These are phyloP conservation scores for Peniophora sp. DNA, from an alignment of 1,284 basidiomycete genomes.

Conservation along the genomic window DNA sequence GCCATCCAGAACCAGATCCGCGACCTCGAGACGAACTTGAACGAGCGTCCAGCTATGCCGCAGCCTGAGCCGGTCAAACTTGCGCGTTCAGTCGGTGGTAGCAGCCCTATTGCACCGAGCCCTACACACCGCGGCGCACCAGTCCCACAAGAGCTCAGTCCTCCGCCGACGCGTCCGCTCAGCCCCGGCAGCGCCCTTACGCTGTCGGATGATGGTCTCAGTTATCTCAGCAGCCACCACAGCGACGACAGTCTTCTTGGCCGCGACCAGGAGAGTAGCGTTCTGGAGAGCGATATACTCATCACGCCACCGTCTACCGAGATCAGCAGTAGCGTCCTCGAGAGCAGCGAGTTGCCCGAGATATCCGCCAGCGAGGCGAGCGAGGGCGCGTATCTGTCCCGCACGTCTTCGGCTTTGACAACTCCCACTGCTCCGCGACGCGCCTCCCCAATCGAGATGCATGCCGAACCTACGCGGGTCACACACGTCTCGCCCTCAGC, in stretches of 20 bases:
- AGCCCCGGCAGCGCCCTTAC: conserved; percentile 39
- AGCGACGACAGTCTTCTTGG: conserved; percentile 57
- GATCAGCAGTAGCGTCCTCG: background rate
- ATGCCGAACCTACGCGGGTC: too few relatives aligned
- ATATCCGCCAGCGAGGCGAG: background rate
- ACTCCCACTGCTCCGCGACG: background rate
- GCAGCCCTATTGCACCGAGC: conserved; percentile 16
- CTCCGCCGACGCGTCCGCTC: conserved; percentile 32
- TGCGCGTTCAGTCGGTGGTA: conserved; percentile 34
- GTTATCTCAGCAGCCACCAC: conserved; percentile 67
- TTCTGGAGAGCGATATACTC: conserved; percentile 8
- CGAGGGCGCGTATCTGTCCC: conserved; percentile 9
- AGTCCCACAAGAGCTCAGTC: conserved; percentile 27
- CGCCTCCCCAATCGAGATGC: conserved; percentile 1
- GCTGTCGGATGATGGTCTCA: conserved; percentile 32
- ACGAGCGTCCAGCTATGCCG: conserved; percentile 9
- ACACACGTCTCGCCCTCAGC: background rate
- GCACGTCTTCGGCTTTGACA: conserved; percentile 8
- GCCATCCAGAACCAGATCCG: conserved; percentile 55
- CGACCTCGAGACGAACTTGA: conserved; percentile 31
- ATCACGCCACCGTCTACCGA: background rate
- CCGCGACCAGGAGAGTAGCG: conserved; percentile 21
- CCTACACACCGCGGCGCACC: conserved; percentile 6
- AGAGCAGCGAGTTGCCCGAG: background rate
- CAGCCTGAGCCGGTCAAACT: background rate